Conservation (phyloP, 495 filamentous ascomycete genomes). For the Astrothelium macrocarpum region DNA sequence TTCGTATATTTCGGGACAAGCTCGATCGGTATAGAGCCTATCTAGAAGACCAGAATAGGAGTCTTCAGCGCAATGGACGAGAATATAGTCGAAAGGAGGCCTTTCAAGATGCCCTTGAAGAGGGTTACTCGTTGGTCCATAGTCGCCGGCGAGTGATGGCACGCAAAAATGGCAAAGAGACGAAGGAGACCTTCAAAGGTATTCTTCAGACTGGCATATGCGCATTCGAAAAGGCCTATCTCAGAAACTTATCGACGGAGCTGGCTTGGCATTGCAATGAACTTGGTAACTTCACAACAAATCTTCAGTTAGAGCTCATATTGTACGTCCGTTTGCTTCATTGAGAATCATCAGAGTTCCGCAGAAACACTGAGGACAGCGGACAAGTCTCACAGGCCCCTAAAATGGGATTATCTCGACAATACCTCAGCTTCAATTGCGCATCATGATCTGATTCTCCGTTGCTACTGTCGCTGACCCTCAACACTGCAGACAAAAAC, state of each 20-base stretch:
- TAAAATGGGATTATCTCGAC: too few relatives aligned
- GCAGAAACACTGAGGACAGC: background rate
- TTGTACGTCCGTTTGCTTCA: background rate
- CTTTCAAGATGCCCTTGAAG: background rate
- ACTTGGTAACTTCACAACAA: background rate
- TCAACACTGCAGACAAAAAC: background rate
- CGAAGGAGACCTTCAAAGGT: background rate
- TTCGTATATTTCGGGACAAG: constrained; percentile 10
- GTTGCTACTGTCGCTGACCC: background rate
- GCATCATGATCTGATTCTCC: too few relatives aligned
- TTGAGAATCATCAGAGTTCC: background rate
- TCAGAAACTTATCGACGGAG: background rate
- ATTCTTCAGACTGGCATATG: constrained; percentile 2
- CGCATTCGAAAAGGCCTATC: background rate
- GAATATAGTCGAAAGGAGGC: background rate
- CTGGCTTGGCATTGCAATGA: background rate
- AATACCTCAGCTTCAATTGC: too few relatives aligned
- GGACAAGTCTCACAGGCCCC: too few relatives aligned
- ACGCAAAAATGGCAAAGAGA: background rate
- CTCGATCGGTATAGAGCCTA: background rate
- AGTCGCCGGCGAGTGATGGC: constrained; percentile 1
- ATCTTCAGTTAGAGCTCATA: background rate
- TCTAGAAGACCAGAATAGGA: background rate
- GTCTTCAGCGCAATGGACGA: background rate
- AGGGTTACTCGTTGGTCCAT: background rate